These are phyloP conservation scores for Salix udensis DNA, from an alignment of 345 rosid genomes.

Conservation along the genomic window DNA sequence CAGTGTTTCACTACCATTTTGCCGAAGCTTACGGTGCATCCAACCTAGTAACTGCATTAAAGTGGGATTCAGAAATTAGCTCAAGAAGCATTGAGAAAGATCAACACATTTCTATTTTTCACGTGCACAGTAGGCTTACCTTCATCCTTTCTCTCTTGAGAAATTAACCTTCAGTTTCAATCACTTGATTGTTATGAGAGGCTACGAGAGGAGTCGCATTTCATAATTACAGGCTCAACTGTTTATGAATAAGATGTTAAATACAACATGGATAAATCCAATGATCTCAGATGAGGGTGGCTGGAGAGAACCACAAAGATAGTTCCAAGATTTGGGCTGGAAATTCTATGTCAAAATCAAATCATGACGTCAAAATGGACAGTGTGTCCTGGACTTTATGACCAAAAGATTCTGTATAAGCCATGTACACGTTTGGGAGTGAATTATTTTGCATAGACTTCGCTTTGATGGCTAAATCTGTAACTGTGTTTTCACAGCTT, in stretches of 20 bases:
- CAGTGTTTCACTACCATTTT: conserved; percentile 47
- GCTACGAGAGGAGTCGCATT: conserved; percentile 21
- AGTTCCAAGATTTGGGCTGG: conserved; percentile 46
- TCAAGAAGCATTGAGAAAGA: conserved; percentile 6
- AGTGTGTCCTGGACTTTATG: conserved; percentile 39
- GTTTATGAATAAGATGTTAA: conserved; percentile 22
- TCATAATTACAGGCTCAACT: conserved; percentile 14
- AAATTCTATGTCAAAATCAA: conserved; percentile 32
- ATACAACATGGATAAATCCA: conserved; percentile 8
- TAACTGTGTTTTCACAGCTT: background rate
- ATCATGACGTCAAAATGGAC: conserved; percentile 37
- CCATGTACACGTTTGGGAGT: conserved; percentile 1
- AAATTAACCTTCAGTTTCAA: conserved; percentile 20
- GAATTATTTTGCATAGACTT: conserved; percentile 17
- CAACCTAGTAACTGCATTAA: conserved; percentile 67
- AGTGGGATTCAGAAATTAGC: conserved; percentile 6
- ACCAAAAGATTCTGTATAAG: conserved; percentile 12
- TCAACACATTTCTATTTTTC: background rate
- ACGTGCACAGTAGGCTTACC: conserved; percentile 26
- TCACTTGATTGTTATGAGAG: conserved; percentile 13
- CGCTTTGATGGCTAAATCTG: background rate
- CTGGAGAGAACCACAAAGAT: conserved; percentile 51
- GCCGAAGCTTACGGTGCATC: conserved; percentile 85
- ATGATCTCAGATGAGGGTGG: conserved; percentile 28
- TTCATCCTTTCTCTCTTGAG: conserved; percentile 42